phyloP scores from a whole-genome alignment of 2,329 filamentous ascomycete species.

The Tympanopsis confertula region DNA sequence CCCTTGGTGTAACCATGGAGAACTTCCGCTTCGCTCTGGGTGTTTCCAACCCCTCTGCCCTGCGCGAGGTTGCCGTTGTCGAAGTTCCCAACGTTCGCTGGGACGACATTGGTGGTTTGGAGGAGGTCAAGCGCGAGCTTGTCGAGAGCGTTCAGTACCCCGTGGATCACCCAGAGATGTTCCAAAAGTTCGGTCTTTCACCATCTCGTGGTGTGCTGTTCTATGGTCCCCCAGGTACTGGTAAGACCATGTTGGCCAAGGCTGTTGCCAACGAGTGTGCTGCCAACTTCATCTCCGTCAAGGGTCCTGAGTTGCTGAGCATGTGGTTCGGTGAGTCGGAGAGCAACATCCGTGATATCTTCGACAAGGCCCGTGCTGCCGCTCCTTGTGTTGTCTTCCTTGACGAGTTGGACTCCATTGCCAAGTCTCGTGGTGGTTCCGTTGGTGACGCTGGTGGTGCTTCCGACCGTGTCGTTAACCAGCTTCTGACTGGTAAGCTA shows the following conservation, averaged over 20 bases:
- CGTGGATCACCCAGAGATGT: constrained; percentile 98
- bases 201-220: constrained; percentile 97
- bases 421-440: constrained; percentile 96
- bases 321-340: constrained; percentile 99
- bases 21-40: constrained; percentile 99
- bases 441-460: constrained; percentile 93
- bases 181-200: constrained; percentile 98
- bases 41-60: constrained; percentile 94
- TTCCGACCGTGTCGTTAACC: constrained; percentile 98
- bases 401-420: constrained; percentile 96
- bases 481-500: constrained; percentile 81
- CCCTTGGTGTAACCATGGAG: constrained; percentile 96
- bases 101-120: constrained; percentile 98
- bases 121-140: constrained; percentile 97
- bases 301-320: constrained; percentile 92
- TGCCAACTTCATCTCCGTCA: constrained; percentile 99
- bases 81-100: constrained; percentile 98
- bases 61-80: constrained; percentile 96
- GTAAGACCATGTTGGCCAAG: constrained; percentile 99
- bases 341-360: constrained; percentile 99
- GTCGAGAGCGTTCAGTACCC: constrained; percentile 98
- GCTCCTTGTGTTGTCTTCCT: constrained; percentile 98
- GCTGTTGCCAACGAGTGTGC: constrained; percentile 98
- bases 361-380: constrained; percentile 97
- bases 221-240: constrained; percentile 97